Conservation (phyloP, 2,329 filamentous ascomycete species). For the Cytospora piceae region DNA sequence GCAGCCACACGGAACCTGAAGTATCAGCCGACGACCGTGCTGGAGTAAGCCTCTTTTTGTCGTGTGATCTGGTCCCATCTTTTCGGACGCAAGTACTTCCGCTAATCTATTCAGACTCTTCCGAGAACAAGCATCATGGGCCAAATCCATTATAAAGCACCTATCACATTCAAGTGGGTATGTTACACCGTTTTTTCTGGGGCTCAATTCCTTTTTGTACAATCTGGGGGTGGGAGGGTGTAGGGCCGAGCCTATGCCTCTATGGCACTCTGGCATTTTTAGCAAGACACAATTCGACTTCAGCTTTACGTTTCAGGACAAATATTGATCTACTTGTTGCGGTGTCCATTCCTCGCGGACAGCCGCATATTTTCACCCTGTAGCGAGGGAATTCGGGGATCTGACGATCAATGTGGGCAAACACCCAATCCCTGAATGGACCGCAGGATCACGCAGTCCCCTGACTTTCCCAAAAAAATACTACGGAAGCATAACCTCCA, state of each 20-base stretch:
- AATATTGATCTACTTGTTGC: no score
- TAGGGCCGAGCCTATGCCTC: no score
- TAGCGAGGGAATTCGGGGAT: slow-evolving; percentile 4
- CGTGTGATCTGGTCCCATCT: neutral
- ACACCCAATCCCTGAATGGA: slow-evolving; percentile 4
- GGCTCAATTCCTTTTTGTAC: neutral
- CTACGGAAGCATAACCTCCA: slow-evolving; percentile 26
- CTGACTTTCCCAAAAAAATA: slow-evolving; percentile 20
- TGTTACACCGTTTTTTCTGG: neutral
- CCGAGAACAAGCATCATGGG: neutral
- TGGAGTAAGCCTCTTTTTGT: neutral
- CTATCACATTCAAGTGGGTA: neutral
- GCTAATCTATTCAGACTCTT: neutral
- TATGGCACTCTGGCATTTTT: no score
- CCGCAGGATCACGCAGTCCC: neutral
- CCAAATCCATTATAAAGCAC: neutral
- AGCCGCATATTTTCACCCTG: neutral
- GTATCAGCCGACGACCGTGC: neutral
- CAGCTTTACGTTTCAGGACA: no score
- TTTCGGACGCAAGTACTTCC: neutral
- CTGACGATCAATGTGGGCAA: slow-evolving; percentile 10
- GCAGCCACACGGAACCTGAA: no score
- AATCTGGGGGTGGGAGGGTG: no score
- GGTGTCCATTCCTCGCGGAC: neutral
- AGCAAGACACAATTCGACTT: no score